phyloP scores from a whole-genome alignment of 139 green algal species.

The Coelastrella sp. region DNA sequence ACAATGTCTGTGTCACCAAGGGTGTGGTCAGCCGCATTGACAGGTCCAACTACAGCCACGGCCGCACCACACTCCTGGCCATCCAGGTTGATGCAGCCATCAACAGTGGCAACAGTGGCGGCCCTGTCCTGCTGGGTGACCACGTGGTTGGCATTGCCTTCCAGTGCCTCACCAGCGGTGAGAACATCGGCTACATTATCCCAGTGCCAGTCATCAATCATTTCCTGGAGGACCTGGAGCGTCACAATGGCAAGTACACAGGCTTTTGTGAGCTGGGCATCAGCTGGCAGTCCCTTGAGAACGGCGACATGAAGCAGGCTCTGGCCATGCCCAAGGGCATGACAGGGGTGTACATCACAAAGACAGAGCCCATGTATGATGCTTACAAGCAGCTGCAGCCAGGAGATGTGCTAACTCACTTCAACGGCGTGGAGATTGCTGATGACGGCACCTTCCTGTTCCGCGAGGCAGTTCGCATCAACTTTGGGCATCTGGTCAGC shows the following conservation, averaged over 20 bases:
- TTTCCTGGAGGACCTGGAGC: constrained; percentile 91
- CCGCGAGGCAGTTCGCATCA: constrained; percentile 58
- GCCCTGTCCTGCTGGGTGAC: constrained; percentile 83
- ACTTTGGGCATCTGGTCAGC: constrained; percentile 64
- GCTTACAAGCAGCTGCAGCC: constrained; percentile 34
- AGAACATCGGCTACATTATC: constrained; percentile 95
- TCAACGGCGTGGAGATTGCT: constrained; percentile 59
- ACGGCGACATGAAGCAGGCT: constrained; percentile 67
- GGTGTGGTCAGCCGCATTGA: constrained; percentile 84
- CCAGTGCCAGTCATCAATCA: constrained; percentile 91
- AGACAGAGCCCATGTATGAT: constrained; percentile 58
- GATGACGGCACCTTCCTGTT: constrained; percentile 62
- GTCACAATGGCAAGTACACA: constrained; percentile 80
- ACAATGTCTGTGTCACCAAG: constrained; percentile 85
- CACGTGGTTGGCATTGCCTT: constrained; percentile 92
- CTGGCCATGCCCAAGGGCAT: constrained; percentile 67
- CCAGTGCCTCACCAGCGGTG: constrained; percentile 81
- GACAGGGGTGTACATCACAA: constrained; percentile 64
- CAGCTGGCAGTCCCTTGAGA: constrained; percentile 93
- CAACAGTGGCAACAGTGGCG: constrained; percentile 89
- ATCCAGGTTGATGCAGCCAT: constrained; percentile 79
- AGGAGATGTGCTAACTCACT: constrained; percentile 65
- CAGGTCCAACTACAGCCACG: constrained; percentile 77
- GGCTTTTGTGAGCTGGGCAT: constrained; percentile 88
- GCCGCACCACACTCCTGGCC: constrained; percentile 77